These are phyloP conservation scores for Coemansia sp. DNA, from an alignment of 192 early-diverging fungal species.

Conservation along the genomic window DNA sequence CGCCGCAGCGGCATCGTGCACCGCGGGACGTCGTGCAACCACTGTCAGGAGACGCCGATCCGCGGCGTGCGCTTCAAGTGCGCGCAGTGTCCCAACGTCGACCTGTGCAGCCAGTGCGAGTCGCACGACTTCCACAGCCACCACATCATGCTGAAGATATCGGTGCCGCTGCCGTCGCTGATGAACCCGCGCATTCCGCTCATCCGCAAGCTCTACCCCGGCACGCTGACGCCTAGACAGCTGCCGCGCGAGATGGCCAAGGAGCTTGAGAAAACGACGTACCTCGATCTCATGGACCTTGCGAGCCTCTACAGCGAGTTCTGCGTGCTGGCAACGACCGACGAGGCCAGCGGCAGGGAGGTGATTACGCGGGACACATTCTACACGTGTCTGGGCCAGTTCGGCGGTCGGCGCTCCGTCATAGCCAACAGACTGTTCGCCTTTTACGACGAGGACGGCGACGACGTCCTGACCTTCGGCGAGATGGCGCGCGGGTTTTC, in stretches of 20 bases:
- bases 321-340: constrained; percentile 66
- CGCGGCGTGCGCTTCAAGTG: constrained; percentile 91
- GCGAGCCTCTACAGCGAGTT: constrained; percentile 86
- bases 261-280: constrained; percentile 18
- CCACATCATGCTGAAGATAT: constrained; percentile 87
- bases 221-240: constrained; percentile 32
- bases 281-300: constrained; percentile 77
- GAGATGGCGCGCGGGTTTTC: constrained; percentile 83
- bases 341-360: constrained; percentile 54
- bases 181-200: constrained; percentile 74
- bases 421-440: constrained; percentile 83
- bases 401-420: constrained; percentile 78
- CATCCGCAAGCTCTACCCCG: constrained; percentile 76
- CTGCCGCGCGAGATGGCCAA: constrained; percentile 10
- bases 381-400: constrained; percentile 80
- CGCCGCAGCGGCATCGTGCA: constrained; percentile 60
- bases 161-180: constrained; percentile 88
- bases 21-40: constrained; percentile 89
- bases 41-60: constrained; percentile 82
- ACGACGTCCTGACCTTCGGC: constrained; percentile 72
- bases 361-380: constrained; percentile 80
- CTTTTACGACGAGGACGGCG: constrained; percentile 84
- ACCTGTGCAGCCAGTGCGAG: constrained; percentile 92
- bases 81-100: constrained; percentile 88
- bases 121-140: constrained; percentile 75